Base-by-base conservation (phyloP, 2,329 filamentous ascomycete genomes). In the Apiospora saccharicola region DNA sequence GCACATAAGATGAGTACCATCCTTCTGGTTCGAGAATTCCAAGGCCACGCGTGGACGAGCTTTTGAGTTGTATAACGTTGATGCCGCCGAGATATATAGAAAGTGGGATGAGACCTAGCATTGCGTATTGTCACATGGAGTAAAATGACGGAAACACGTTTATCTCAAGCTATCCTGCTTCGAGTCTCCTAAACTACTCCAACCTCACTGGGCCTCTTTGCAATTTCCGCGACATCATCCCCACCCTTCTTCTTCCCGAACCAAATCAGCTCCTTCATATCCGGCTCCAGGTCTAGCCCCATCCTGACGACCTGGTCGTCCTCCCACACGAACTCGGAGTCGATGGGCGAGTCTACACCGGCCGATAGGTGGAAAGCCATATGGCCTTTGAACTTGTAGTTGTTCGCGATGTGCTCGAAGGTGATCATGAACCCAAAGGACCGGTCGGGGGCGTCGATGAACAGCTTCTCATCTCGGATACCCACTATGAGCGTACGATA, bases 361-460 rank as follows among this genome's bases (percentile, higher is more conserved):
- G 71, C 68, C 7, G 51, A 19, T 14, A 44, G 64, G 10, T 41
- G 46, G 16, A 69, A 61, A 10, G 26, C 61, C 30, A 73, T 24
- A 37, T 72, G 67, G 1, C 71, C 72, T 0, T 68, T 73, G 72
- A 75, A 78, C 34, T 76, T 74, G 14, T 71, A 74, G 26, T 76
- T 70, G 0, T 73, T 71, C 19, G 72, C 49, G 19, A 76, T 51
- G 43, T 77, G 76, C 13, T 77, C 71, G 26, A 79, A 77, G 2
- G 44, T 72, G 13, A 78, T 26, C 3, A 69, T 68, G 44, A 72
- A 78, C 0, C 72, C 72, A 22, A 71, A 46, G 0, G 75, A 75
- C 2, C 77, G 75, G 49, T 79, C 76, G 3, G 70, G 69, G 16
- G 71, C 76, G 43, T 79, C 76, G 70, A 79, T 49, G 47, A 76